Evolutionary conservation across 2,329 filamentous ascomycete species (phyloP).

Genomic region (Exserohilum turcica): DNA sequence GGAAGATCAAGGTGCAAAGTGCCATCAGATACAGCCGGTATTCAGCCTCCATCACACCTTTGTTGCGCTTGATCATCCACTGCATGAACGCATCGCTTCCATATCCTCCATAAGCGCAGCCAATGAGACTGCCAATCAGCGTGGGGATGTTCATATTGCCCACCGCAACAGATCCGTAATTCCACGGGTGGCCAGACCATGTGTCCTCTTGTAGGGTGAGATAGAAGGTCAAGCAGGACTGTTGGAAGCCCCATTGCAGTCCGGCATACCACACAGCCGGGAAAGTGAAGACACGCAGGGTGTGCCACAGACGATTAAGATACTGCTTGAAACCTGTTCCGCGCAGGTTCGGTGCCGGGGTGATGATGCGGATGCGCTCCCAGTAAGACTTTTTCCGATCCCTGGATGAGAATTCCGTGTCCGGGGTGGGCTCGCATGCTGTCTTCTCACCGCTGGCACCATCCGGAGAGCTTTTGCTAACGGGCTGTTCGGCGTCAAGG

Average conservation of each 20-base stretch:
- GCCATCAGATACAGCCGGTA: conserved; percentile 1
- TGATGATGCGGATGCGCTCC: not conserved
- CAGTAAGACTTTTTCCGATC: not conserved
- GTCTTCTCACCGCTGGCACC: not conserved
- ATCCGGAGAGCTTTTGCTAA: not conserved
- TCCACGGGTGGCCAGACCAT: not conserved
- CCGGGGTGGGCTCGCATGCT: not conserved
- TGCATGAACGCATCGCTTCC: not conserved
- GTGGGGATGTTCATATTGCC: conserved; percentile 2
- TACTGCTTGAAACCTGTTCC: conserved; percentile 1
- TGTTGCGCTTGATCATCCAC: conserved; percentile 2
- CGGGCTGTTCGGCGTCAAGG: not conserved
- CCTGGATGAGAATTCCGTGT: not conserved
- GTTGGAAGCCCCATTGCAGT: conserved; percentile 2
- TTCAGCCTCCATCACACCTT: conserved; percentile 2
- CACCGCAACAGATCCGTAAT: not conserved
- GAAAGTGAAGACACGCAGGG: not conserved
- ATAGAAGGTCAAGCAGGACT: conserved; percentile 1
- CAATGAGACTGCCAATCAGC: conserved; percentile 1
- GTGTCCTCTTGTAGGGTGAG: not conserved
- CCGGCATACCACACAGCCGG: conserved; percentile 1
- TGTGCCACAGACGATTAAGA: not conserved
- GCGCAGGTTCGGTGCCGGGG: not conserved
- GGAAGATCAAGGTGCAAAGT: conserved; percentile 1
- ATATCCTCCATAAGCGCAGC: conserved; percentile 1